Conservation (phyloP, 176 grass and related monocot species). For the Alopecurus myosuroides region DNA sequence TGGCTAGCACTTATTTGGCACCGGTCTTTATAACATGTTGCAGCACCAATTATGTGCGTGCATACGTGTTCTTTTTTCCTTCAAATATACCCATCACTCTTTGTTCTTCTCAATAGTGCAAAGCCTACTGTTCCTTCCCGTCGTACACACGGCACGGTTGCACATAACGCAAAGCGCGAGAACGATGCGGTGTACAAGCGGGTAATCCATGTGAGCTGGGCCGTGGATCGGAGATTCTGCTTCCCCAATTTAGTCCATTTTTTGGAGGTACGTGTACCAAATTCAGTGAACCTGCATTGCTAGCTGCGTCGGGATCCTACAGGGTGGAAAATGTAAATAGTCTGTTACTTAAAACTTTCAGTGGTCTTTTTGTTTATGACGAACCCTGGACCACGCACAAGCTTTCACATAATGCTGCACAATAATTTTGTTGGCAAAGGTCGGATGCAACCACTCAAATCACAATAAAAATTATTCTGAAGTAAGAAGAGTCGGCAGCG, state of each 20-base stretch:
- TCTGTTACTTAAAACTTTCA: too few species aligned
- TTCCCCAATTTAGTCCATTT: not conserved
- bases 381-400: not conserved
- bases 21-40: not conserved
- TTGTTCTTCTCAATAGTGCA: not conserved
- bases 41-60: constrained; percentile 6
- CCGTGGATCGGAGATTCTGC: not conserved
- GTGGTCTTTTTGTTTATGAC: not conserved
- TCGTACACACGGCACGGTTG: not conserved
- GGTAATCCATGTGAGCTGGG: not conserved
- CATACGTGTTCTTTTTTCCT: not conserved
- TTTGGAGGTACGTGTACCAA: not conserved
- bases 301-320: not conserved
- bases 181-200: not conserved
- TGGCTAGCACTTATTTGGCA: not conserved
- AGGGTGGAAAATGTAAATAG: not conserved
- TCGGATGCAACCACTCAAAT: not conserved
- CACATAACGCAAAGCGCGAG: not conserved
- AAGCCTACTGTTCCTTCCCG: not conserved
- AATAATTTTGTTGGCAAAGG: not conserved
- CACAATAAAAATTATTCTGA: not conserved
- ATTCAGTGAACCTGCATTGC: not conserved
- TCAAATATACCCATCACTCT: not conserved
- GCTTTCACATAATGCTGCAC: not conserved
- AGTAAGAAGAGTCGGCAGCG: not conserved